Base-by-base conservation (phyloP, 2,329 filamentous ascomycete species). In the Colletotrichum agaves region DNA sequence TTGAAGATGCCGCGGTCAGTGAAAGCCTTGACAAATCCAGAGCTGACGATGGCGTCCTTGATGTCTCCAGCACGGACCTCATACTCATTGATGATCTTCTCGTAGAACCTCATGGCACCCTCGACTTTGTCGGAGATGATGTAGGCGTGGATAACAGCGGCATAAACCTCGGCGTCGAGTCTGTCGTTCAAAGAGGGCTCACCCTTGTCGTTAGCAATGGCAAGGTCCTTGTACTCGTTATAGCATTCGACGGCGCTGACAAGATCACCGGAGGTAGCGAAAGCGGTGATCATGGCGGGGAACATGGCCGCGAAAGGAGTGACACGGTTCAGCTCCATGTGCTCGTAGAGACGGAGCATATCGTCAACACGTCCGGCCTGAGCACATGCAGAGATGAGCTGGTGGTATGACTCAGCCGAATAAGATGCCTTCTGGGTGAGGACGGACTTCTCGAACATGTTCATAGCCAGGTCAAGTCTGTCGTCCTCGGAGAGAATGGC, bases 281-380 rank as follows among this genome's bases (percentile, higher is more conserved):
- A 98, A 0, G 94, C 94, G n/a, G 92, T 90, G 77, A 99, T 98
- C 93, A 99, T 97, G 17, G 91, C 87, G 1, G 94, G 92, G 80
- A 97, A 98, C 59, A 95, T 93, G 50, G 91, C 89, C 5, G 93
- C 91, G 66, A 91, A 90, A 0, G 95, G 93, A 15, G 88, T 86
- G 21, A 93, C 87, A 63, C 90, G 90, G 72, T 87, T 90, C 39
- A 86, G 82, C 78, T 97, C 93, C 94, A 98, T 97, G 78, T 98
- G 93, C 71, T 93, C 91, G 74, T 95, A 97, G 19, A 98, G 87
- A 67, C 90, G 89, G 37, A 97, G 89, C 94, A 99, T 98, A 69
- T 97, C 93, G 49, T 92, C 88, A 10, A 97, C 87, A 44, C 90
- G 90, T 33, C 93, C 93, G 63, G 91, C 87, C 75, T 92, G 88